These are phyloP conservation scores for Gardenia jasminoides DNA, from an alignment of 257 asterid species.

Conservation along the genomic window DNA sequence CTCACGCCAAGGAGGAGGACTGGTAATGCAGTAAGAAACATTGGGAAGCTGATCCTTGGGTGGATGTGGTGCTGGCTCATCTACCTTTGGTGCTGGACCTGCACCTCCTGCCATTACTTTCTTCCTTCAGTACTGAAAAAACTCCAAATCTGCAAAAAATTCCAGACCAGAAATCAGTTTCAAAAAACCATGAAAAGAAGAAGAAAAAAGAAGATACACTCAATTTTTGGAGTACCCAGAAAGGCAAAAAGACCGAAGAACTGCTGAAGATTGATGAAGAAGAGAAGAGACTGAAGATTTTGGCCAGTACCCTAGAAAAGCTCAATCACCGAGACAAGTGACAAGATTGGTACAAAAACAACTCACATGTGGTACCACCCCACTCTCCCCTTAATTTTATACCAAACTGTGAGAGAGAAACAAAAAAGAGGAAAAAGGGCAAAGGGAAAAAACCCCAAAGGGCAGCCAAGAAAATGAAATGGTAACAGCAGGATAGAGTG, in stretches of 20 bases:
- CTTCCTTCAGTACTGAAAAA: slow-evolving; percentile 19
- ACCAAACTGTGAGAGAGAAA: background rate
- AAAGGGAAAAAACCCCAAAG: background rate
- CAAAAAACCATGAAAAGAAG: slow-evolving; percentile 21
- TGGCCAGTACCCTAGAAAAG: slow-evolving; percentile 16
- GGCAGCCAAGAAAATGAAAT: slow-evolving; percentile 6
- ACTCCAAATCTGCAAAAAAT: slow-evolving; percentile 30
- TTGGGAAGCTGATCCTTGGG: slow-evolving; percentile 85
- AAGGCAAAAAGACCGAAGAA: slow-evolving; percentile 6
- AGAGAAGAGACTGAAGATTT: background rate
- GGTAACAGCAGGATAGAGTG: background rate
- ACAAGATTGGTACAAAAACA: slow-evolving; percentile 17
- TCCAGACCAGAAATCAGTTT: slow-evolving; percentile 31
- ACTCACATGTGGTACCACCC: slow-evolving; percentile 31
- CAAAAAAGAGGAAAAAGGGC: background rate
- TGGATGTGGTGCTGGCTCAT: slow-evolving; percentile 70
- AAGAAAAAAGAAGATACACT: slow-evolving; percentile 27
- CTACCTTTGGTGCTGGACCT: slow-evolving; percentile 49
- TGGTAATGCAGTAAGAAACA: slow-evolving; percentile 91
- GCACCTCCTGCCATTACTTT: slow-evolving; percentile 59
- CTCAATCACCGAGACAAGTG: slow-evolving; percentile 13
- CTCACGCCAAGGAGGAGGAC: slow-evolving; percentile 98
- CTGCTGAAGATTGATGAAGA: background rate
- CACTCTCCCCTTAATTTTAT: background rate
- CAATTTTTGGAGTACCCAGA: slow-evolving; percentile 28